phyloP scores from a whole-genome alignment of 441 rosid species.

The Flueggea neowawraea region DNA sequence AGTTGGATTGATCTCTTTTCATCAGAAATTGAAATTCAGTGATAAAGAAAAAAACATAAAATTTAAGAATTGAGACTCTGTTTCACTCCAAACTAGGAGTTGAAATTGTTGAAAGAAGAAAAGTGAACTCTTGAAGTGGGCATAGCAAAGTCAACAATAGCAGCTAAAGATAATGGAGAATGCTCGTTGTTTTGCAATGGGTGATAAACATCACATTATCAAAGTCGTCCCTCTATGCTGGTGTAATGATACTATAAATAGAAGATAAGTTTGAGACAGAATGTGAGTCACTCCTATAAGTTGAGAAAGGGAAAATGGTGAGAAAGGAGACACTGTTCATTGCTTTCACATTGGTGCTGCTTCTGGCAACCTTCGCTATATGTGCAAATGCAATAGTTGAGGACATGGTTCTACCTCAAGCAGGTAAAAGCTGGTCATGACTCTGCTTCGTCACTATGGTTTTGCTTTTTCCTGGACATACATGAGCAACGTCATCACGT shows the following conservation, averaged over 20 bases:
- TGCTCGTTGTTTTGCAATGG: not conserved
- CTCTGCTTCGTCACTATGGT: not conserved
- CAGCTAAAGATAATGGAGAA: constrained; percentile 2
- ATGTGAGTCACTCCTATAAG: not conserved
- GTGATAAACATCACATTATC: not conserved
- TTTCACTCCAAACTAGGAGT: no score
- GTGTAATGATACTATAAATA: not conserved
- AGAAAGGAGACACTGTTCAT: constrained; percentile 12
- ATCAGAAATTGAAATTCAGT: no score
- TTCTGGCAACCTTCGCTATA: constrained; percentile 14
- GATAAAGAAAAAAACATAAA: no score
- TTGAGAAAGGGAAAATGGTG: constrained; percentile 11
- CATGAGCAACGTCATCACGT: no score
- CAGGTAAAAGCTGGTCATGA: constrained; percentile 13
- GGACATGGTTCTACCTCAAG: constrained; percentile 21
- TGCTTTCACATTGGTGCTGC: constrained; percentile 22
- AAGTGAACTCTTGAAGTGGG: no score
- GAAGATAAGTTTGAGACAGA: not conserved
- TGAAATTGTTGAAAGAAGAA: no score
- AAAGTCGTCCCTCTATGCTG: not conserved
- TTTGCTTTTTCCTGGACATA: not conserved
- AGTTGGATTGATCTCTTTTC: no score
- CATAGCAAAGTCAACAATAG: constrained; percentile 8
- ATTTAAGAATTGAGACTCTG: no score
- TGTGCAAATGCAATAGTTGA: constrained; percentile 22